Base-by-base conservation (phyloP, 371 early-diverging fungal species). In the Mortierella sp. region DNA sequence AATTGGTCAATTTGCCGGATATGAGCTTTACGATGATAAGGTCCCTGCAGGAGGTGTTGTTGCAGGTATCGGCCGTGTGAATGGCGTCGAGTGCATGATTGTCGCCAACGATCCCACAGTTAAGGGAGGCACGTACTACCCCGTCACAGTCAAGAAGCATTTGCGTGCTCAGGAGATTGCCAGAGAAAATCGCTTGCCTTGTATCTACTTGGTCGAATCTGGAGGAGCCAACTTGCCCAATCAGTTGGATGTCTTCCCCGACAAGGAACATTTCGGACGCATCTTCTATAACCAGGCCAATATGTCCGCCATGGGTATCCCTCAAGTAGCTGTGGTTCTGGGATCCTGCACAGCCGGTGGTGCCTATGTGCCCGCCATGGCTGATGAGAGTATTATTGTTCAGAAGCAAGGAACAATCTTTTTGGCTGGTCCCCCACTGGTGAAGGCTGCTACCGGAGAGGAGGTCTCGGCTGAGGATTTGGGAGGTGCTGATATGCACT, bases 271-370 rank as follows among this genome's bases (percentile, higher is more conserved):
- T 84, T 99, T 99, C 86, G 99, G 99, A 39, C 92, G 99, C 39
- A 98, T 97, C 66, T 98, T 99, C 77, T 99, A 88, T 85, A 98
- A 98, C 85, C 97, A 98, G 86, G 96, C 97, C 64, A 96, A 88
- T 69, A 93, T 99, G 95, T 97, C 97, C 6, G 89, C 93, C 10
- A 85, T 84, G 83, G 96, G 95, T 43, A 97, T 97, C 62, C 97
- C 97, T 57, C 97, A 98, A 86, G 93, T 99, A 60, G 98, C 99
- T 39, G 95, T 97, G 58, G 99, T 99, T 12, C 89, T 99, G 90
- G 99, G 99, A 12, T 96, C 96, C 10, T 99, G 98, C 89, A 97
- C 98, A n/a, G 99, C 99, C 28, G 99, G 96, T 78, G 98, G 99
- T 70, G 99, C 99, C 9, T 99, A 99, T 84, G 97, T 98, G 22